Conservation (phyloP, 192 early-diverging fungal genomes). For the Endogone sp. region DNA sequence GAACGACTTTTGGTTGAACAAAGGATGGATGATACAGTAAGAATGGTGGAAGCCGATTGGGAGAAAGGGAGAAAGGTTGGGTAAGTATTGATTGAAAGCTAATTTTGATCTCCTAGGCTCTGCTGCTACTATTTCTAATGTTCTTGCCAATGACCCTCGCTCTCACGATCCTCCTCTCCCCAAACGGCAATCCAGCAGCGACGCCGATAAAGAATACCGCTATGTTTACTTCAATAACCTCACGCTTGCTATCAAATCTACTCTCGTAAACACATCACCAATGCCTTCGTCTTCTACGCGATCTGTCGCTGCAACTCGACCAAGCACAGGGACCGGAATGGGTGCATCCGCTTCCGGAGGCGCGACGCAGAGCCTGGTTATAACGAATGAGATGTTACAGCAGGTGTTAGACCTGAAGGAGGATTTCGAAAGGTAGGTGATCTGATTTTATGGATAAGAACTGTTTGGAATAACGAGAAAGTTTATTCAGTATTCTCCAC, state of each 20-base stretch:
- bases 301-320: conserved; percentile 7
- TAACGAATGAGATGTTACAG: conserved; percentile 44
- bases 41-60: conserved; percentile 10
- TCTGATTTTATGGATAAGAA: no score
- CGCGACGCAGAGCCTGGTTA: conserved; percentile 18
- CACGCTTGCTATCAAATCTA: conserved; percentile 48
- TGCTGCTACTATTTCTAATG: neutral
- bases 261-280: conserved; percentile 1
- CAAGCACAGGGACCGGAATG: neutral
- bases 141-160: neutral
- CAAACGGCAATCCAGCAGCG: neutral
- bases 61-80: conserved; percentile 15
- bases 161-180: neutral
- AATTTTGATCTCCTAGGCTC: no score
- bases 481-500: no score
- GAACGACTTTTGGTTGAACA: conserved; percentile 16
- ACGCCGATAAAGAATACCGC: conserved; percentile 35
- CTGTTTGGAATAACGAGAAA: no score
- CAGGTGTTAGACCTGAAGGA: conserved; percentile 47
- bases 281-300: neutral
- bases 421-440: conserved; percentile 44
- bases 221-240: conserved; percentile 45
- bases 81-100: conserved; percentile 6
- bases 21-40: conserved; percentile 7
- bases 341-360: no score